Conservation (phyloP, 139 green algal genomes). For the Tetradesmus obliquus region DNA sequence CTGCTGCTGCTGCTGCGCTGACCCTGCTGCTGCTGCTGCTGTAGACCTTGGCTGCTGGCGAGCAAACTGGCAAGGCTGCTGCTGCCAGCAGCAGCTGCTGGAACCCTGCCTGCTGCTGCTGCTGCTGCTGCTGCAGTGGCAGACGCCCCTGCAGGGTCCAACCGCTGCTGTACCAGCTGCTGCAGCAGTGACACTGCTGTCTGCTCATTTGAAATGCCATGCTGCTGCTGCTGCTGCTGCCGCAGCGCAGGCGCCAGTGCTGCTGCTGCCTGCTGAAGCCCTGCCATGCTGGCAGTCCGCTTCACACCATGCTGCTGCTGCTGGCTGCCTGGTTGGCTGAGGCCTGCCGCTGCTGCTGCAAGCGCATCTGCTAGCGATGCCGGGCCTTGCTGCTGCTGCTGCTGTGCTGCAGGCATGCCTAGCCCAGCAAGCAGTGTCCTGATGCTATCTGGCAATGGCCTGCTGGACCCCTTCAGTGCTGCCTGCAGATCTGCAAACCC, state of each 20-base stretch:
- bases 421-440: not conserved
- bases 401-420: not conserved
- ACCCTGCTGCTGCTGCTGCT: conserved; percentile 14
- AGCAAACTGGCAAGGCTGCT: not conserved
- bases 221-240: conserved; percentile 8
- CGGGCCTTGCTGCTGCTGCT: not conserved
- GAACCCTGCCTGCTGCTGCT: not conserved
- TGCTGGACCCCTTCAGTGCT: not conserved
- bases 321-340: not conserved
- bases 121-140: conserved; percentile 10
- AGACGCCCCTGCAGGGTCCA: not conserved
- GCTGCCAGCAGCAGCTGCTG: not conserved
- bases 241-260: conserved; percentile 4
- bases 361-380: not conserved
- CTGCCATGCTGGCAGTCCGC: conserved; percentile 3
- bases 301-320: conserved; percentile 12
- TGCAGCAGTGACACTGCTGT: not conserved
- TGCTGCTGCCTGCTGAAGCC: conserved; percentile 28
- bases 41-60: not conserved
- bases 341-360: conserved; percentile 2
- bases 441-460: not conserved
- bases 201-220: not conserved
- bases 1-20: not conserved
- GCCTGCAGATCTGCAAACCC: conserved; percentile 1
- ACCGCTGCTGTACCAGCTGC: not conserved